Base-by-base conservation (phyloP, 2,329 filamentous ascomycete genomes). In the Alternaria sp. region DNA sequence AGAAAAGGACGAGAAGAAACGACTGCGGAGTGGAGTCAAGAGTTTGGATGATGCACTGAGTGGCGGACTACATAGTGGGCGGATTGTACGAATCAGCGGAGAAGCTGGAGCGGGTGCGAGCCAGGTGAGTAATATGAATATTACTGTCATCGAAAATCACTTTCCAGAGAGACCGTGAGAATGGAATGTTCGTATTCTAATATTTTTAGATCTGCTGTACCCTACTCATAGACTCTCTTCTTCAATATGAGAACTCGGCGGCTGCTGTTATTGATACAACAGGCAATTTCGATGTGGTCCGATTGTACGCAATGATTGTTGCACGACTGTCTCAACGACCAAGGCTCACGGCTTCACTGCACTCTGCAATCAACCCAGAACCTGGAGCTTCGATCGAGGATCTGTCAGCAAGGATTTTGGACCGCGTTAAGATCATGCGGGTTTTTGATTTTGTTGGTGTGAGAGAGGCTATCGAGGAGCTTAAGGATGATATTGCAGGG, bases 381-480 rank as follows among this genome's bases (percentile, higher is more conserved):
- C 16, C n/a, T 5, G 54, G 46, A n/a, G 10, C 9, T 14, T 9
- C 28, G 12, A 34, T 56, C 5, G 73, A 78, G 38, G 62, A 75
- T n/a, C 59, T 72, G 16, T 79, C 80, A 10, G 71, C 76, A 2
- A 66, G 63, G 18, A 57, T 80, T 5, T 75, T 86, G 0, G 82
- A 82, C 27, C 69, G 80, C 2, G 76, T 85, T 4, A 79, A 78
- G 61, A 81, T 85, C 28, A 83, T 84, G 78, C 78, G 83, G 5
- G 81, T 83, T 0, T 86, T 86, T 64, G 83, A 85, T 64, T 78
- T 82, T 40, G 76, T 80, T 9, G 84, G 84, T 0, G 64, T 85
- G 27, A 71, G 76, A 10, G 84, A 86, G 63, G 81, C 80, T 10
- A 61, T 85, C 3, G 68, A 66, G 0, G 84, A 86, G 67, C 62